These are phyloP conservation scores for Delitschia confertaspora DNA, from an alignment of 495 filamentous ascomycete species.

Conservation along the genomic window DNA sequence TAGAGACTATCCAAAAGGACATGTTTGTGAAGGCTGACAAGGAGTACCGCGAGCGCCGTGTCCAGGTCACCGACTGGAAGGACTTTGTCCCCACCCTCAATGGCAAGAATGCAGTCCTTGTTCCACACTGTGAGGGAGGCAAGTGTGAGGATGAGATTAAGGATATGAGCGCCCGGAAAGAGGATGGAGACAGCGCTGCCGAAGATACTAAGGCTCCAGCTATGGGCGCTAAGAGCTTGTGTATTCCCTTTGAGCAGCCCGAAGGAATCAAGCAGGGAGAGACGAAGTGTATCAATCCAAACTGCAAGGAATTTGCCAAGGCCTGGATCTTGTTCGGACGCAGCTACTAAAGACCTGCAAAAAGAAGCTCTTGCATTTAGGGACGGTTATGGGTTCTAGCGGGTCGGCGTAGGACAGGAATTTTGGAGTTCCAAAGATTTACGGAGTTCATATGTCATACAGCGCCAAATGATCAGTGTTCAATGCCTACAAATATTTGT, in stretches of 20 bases:
- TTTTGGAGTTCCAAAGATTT: no score
- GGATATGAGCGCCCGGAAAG: conserved; percentile 67
- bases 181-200: conserved; percentile 49
- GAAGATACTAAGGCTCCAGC: conserved; percentile 74
- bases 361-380: no score
- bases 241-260: conserved; percentile 96
- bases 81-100: conserved; percentile 82
- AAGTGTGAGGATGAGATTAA: conserved; percentile 93
- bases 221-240: conserved; percentile 96
- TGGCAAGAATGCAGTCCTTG: conserved; percentile 80
- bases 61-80: conserved; percentile 75
- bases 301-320: conserved; percentile 64
- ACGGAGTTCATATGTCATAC: no score
- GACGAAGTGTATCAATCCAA: conserved; percentile 83
- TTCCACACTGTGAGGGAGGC: conserved; percentile 72
- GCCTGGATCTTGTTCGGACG: conserved; percentile 84
- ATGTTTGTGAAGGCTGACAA: conserved; percentile 76
- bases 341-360: conserved; percentile 39
- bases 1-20: conserved; percentile 80
- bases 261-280: conserved; percentile 65
- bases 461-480: no score
- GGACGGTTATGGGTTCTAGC: no score
- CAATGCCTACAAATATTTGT: no score
- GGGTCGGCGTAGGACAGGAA: no score
- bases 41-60: conserved; percentile 66